These are phyloP conservation scores for Colletotrichum caudatum DNA, from an alignment of 2,329 filamentous ascomycete genomes.

Conservation along the genomic window DNA sequence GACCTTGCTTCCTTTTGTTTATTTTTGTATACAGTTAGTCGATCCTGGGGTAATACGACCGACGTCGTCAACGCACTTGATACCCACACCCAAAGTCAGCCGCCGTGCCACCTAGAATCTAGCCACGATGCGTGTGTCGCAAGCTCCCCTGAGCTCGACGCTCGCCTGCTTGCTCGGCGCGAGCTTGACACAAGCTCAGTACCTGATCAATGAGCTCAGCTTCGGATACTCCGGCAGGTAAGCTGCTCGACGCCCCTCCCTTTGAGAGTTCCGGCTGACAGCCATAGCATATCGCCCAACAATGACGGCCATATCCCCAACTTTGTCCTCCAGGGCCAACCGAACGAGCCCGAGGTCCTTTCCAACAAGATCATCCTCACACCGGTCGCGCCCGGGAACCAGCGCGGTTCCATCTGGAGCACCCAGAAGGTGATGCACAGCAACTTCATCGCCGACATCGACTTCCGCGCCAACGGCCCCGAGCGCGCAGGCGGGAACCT, in stretches of 20 bases:
- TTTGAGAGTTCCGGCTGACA: constrained; percentile 19
- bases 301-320: constrained; percentile 57
- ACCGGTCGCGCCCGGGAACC: constrained; percentile 86
- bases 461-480: constrained; percentile 88
- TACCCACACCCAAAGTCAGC: constrained; percentile 29
- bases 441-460: constrained; percentile 86
- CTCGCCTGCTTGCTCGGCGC: constrained; percentile 59
- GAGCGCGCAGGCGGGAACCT: constrained; percentile 90
- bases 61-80: constrained; percentile 35
- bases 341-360: constrained; percentile 71
- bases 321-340: constrained; percentile 68
- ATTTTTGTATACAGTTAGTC: constrained; percentile 39
- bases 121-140: constrained; percentile 57
- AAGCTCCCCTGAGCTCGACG: constrained; percentile 47
- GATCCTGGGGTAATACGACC: constrained; percentile 34
- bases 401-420: constrained; percentile 86
- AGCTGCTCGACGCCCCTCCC: constrained; percentile 36
- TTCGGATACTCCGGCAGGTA: constrained; percentile 80
- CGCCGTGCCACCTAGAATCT: constrained; percentile 27
- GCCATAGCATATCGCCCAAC: constrained; percentile 39
- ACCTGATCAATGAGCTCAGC: constrained; percentile 78
- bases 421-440: constrained; percentile 70
- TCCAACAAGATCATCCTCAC: constrained; percentile 95
- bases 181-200: constrained; percentile 70
- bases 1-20: constrained; percentile 30